Percentiles rank a stretch among this genome's conserved stretches.
Conservation (phyloP, 208 protist species). For the Acanthamoeba rhysodes region DNA sequence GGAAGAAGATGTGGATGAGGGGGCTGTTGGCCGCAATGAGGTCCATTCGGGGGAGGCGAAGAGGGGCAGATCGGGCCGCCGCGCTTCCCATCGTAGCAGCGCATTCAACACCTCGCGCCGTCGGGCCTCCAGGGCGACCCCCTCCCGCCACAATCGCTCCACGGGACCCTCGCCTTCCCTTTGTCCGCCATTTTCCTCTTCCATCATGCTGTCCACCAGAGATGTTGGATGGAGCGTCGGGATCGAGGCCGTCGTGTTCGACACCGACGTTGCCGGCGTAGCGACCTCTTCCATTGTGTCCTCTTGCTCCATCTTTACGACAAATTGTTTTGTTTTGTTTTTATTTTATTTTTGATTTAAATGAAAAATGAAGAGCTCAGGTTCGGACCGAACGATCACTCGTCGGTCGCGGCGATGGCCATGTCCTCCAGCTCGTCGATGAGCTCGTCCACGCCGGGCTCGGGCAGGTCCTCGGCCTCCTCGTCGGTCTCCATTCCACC, state of each 20-base stretch:
- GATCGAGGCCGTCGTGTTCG: too few relatives aligned
- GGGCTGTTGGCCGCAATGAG: neutral
- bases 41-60: conserved; percentile 30
- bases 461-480: conserved; percentile 32
- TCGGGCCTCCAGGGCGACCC: neutral
- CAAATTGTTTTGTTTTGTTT: too few relatives aligned
- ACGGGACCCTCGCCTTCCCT: neutral
- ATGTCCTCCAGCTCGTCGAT: conserved; percentile 68
- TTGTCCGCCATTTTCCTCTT: neutral
- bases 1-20: neutral
- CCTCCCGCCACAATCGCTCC: conserved; percentile 25
- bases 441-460: conserved; percentile 61
- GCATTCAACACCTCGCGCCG: neutral
- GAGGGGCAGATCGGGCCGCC: neutral
- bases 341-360: too few relatives aligned
- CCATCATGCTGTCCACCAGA: neutral
- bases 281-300: too few relatives aligned
- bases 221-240: neutral
- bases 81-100: neutral
- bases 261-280: too few relatives aligned
- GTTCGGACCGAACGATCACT: neutral
- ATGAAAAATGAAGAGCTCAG: too few relatives aligned
- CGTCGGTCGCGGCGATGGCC: conserved; percentile 51
- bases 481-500: conserved; percentile 49
- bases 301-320: too few relatives aligned